phyloP scores from a whole-genome alignment of 306 rosid genomes.

The Vicia sativa region DNA sequence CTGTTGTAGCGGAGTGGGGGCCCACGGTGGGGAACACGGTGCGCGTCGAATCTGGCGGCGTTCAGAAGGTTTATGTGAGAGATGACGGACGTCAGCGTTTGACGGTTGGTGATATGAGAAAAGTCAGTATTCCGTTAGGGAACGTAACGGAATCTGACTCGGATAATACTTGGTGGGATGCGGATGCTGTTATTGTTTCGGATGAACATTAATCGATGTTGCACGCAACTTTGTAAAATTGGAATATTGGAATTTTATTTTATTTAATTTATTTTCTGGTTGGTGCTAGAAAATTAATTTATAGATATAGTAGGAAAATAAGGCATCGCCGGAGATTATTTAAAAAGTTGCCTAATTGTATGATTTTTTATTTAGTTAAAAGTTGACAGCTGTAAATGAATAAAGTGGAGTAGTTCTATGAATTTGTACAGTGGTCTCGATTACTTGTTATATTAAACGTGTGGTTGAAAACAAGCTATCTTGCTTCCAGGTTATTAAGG shows the following conservation, averaged over 20 bases:
- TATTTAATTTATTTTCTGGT: not conserved
- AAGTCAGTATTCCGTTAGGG: conserved; percentile 56
- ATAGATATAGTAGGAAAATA: not conserved
- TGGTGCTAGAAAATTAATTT: conserved; percentile 10
- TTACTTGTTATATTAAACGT: not conserved
- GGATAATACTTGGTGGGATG: conserved; percentile 72
- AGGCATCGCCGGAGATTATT: not conserved
- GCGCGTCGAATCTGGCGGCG: conserved; percentile 62
- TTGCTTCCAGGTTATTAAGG: conserved; percentile 4
- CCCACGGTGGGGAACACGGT: conserved; percentile 55
- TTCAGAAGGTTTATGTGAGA: conserved; percentile 61
- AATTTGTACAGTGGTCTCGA: not conserved
- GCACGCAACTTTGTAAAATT: conserved; percentile 33
- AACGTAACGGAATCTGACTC: conserved; percentile 53
- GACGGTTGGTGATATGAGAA: conserved; percentile 75
- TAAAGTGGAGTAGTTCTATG: conserved; percentile 19
- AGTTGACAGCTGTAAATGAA: conserved; percentile 33
- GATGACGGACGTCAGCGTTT: conserved; percentile 50
- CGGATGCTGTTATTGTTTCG: conserved; percentile 48
- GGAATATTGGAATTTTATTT: conserved; percentile 11
- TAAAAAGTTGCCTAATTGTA: conserved; percentile 18
- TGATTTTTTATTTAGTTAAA: not conserved
- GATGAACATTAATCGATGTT: conserved; percentile 36
- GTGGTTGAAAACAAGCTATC: conserved; percentile 17
- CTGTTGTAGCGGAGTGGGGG: conserved; percentile 73